Conservation (phyloP, 164 flowering plant species). For the Euptelea pleiosperma region DNA sequence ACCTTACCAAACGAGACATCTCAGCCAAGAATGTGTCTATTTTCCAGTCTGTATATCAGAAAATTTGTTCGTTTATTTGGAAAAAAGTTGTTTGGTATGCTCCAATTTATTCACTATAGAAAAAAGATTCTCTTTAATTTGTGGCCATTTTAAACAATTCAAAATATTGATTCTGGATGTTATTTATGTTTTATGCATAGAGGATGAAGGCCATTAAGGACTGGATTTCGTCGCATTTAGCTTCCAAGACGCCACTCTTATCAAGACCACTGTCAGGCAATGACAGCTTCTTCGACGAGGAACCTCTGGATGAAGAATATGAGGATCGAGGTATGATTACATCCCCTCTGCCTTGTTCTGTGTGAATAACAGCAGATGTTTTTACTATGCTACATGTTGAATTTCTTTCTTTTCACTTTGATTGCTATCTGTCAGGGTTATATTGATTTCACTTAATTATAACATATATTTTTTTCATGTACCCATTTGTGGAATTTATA, state of each 20-base stretch:
- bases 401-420: too few relatives aligned
- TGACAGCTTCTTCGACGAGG: constrained; percentile 36
- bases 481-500: not conserved
- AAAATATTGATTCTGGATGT: not conserved
- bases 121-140: too few relatives aligned
- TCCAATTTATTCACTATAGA: too few relatives aligned
- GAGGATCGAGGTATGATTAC: constrained; percentile 39
- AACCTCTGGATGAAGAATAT: constrained; percentile 32
- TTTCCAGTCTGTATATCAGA: too few relatives aligned
- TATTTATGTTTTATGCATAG: constrained; percentile 10
- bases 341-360: not conserved
- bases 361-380: not conserved
- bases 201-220: constrained; percentile 73
- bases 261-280: constrained; percentile 51
- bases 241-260: constrained; percentile 52
- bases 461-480: not conserved
- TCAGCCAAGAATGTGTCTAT: too few relatives aligned
- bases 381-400: not conserved
- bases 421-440: not conserved
- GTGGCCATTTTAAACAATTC: too few relatives aligned
- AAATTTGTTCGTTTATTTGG: too few relatives aligned
- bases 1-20: too few relatives aligned
- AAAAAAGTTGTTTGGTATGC: too few relatives aligned
- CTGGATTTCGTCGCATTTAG: constrained; percentile 73
- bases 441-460: not conserved